Conservation (phyloP, 495 filamentous ascomycete genomes). For the Neurospora tetrasperma region DNA sequence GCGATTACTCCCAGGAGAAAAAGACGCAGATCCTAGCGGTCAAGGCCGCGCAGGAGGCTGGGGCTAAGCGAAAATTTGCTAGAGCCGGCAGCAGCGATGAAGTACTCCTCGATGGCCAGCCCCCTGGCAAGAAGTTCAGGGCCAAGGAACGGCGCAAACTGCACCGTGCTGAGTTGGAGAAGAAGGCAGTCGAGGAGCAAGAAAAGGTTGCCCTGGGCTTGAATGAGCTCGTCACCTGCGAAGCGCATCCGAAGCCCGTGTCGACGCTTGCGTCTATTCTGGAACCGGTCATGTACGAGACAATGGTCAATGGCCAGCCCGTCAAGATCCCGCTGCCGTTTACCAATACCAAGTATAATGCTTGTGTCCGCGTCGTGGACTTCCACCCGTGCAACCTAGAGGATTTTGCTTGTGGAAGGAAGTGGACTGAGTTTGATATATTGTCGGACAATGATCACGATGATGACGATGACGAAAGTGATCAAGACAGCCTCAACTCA, state of each 20-base stretch:
- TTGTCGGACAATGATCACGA: constrained; percentile 34
- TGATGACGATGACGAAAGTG: constrained; percentile 23
- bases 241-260: constrained; percentile 25
- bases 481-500: not conserved
- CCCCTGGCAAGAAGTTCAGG: constrained; percentile 20
- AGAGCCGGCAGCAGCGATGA: constrained; percentile 14
- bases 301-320: constrained; percentile 24
- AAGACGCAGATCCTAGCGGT: constrained; percentile 36
- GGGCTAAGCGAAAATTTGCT: constrained; percentile 17
- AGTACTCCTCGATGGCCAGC: constrained; percentile 21
- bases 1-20: constrained; percentile 48
- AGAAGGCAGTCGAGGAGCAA: constrained; percentile 11
- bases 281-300: constrained; percentile 25
- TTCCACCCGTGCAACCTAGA: constrained; percentile 63
- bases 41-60: constrained; percentile 11
- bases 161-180: constrained; percentile 6
- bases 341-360: constrained; percentile 59
- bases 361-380: constrained; percentile 64
- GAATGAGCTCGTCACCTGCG: constrained; percentile 36
- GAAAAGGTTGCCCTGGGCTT: constrained; percentile 14
- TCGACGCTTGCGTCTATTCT: constrained; percentile 42
- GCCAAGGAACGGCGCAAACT: constrained; percentile 16
- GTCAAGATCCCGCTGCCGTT: constrained; percentile 50
- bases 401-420: constrained; percentile 55
- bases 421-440: constrained; percentile 32